Conservation (phyloP, 495 filamentous ascomycete species). For the Durotheca rogersii region DNA sequence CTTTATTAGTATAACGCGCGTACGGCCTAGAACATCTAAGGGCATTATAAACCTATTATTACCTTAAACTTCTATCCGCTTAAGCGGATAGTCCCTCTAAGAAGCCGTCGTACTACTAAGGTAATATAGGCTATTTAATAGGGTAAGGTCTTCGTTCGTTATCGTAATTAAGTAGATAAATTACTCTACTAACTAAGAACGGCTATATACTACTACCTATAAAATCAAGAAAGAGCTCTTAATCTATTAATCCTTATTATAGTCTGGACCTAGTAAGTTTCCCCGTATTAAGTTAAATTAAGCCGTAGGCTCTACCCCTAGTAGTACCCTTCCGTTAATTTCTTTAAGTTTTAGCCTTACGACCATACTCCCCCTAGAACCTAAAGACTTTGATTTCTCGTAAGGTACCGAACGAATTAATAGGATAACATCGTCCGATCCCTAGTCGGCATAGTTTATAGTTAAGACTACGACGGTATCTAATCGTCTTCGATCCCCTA, state of each 20-base stretch:
- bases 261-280: neutral
- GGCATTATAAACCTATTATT: slow-evolving; percentile 55
- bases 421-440: neutral
- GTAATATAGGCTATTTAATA: neutral
- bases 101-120: slow-evolving; percentile 55
- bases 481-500: neutral
- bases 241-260: neutral
- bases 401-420: neutral
- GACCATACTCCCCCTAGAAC: neutral
- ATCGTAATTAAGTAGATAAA: slow-evolving; percentile 31
- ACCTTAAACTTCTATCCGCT: neutral
- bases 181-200: slow-evolving; percentile 60
- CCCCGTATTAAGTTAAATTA: neutral
- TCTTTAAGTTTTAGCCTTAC: slow-evolving; percentile 35
- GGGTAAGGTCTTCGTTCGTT: neutral
- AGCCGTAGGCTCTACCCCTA: neutral
- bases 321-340: slow-evolving; percentile 59
- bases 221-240: neutral
- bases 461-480: neutral
- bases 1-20: slow-evolving; percentile 72
- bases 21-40: slow-evolving; percentile 73
- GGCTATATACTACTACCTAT: neutral
- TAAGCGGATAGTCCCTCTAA: slow-evolving; percentile 41
- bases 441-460: neutral
- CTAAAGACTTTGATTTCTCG: neutral